These are phyloP conservation scores for Stephanodiscus triporus DNA, from an alignment of 108 stramenopile genomes.

Conservation along the genomic window DNA sequence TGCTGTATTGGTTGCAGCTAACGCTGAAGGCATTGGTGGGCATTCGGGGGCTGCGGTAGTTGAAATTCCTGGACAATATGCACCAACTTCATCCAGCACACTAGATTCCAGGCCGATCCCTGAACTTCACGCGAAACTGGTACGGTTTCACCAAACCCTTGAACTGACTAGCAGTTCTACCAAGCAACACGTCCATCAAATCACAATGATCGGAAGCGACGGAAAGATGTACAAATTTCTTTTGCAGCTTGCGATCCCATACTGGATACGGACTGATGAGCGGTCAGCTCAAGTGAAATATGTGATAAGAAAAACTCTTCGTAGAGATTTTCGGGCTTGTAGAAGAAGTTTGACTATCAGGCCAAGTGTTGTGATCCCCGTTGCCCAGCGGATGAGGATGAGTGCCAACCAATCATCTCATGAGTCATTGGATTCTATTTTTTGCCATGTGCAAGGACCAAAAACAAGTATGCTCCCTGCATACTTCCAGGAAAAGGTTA, in stretches of 20 bases:
- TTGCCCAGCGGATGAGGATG: slow-evolving; percentile 87
- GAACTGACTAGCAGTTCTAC: slow-evolving; percentile 53
- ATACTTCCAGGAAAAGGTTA: slow-evolving; percentile 45
- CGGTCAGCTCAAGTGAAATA: slow-evolving; percentile 74
- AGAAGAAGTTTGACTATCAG: slow-evolving; percentile 67
- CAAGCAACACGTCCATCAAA: slow-evolving; percentile 72
- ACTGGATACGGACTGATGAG: slow-evolving; percentile 87
- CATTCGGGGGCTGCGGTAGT: slow-evolving; percentile 74
- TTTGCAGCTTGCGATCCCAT: slow-evolving; percentile 84
- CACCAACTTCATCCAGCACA: slow-evolving; percentile 58
- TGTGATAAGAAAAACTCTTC: slow-evolving; percentile 67
- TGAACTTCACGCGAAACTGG: slow-evolving; percentile 83
- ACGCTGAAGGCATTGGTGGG: slow-evolving; percentile 73
- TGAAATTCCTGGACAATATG: slow-evolving; percentile 91
- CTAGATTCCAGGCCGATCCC: slow-evolving; percentile 73
- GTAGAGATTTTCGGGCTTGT: slow-evolving; percentile 57
- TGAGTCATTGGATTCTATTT: slow-evolving; percentile 66
- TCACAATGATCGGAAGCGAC: slow-evolving; percentile 86
- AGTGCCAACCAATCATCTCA: slow-evolving; percentile 58
- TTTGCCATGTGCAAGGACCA: slow-evolving; percentile 26
- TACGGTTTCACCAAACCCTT: slow-evolving; percentile 69
- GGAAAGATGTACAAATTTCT: slow-evolving; percentile 74
- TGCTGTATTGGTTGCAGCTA: slow-evolving; percentile 49
- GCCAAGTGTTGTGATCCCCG: slow-evolving; percentile 78
- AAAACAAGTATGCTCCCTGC: slow-evolving; percentile 12